These are phyloP conservation scores for Starmerella bacillaris DNA, from an alignment of 805 yeast genomes.

Conservation along the genomic window DNA sequence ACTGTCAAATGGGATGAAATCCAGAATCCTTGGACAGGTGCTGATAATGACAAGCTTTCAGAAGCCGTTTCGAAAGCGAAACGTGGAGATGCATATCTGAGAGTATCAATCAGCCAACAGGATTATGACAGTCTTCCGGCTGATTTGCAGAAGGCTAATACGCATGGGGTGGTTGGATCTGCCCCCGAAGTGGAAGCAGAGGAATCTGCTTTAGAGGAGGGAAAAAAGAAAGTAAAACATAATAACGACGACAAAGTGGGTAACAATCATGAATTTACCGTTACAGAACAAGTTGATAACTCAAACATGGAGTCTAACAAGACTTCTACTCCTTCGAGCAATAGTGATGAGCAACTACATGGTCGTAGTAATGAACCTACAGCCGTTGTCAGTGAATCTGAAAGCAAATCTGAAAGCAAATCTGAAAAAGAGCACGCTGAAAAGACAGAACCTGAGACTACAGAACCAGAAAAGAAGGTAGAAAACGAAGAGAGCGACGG, in stretches of 20 bases:
- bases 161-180: not conserved
- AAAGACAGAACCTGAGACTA: not conserved
- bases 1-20: slow-evolving; percentile 29
- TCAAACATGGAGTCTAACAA: too few species aligned
- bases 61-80: slow-evolving; percentile 37
- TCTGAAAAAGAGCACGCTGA: not conserved
- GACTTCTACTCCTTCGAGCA: too few species aligned
- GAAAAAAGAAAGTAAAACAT: not conserved
- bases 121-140: not conserved
- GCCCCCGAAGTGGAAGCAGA: not conserved
- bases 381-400: too few species aligned
- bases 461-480: not conserved
- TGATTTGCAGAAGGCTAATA: not conserved
- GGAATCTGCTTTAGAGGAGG: not conserved
- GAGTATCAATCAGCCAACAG: slow-evolving; percentile 19
- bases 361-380: too few species aligned
- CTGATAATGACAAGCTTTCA: slow-evolving; percentile 31
- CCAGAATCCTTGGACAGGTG: slow-evolving; percentile 34
- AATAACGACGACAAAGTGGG: not conserved
- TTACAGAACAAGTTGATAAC: too few species aligned
- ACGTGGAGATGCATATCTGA: slow-evolving; percentile 39
- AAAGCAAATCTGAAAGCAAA: too few species aligned
- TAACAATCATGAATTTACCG: too few species aligned
- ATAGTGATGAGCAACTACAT: too few species aligned
- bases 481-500: not conserved